phyloP scores from a whole-genome alignment of 2,329 filamentous ascomycete genomes.

The Cercospora nicotianae region DNA sequence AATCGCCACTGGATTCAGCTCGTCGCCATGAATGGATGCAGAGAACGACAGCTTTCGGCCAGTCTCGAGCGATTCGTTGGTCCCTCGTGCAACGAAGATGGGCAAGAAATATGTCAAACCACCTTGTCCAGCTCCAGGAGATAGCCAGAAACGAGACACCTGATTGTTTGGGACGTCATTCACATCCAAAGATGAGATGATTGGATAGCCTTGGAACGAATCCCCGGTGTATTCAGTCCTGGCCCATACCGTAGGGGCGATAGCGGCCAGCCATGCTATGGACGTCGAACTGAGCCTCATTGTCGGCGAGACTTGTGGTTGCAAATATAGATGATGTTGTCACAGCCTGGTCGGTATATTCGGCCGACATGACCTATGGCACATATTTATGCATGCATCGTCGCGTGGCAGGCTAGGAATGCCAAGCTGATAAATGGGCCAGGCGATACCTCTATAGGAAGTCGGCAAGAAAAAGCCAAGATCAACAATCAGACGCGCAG shows the following conservation, averaged over 20 bases:
- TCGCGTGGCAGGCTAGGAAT: slow-evolving; percentile 13
- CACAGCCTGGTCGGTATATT: neutral
- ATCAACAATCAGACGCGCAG: neutral
- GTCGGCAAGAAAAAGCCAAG: slow-evolving; percentile 25
- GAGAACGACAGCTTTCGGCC: slow-evolving; percentile 43
- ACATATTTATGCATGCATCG: slow-evolving; percentile 13
- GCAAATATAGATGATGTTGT: neutral
- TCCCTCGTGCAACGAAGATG: slow-evolving; percentile 42
- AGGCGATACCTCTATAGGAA: slow-evolving; percentile 19
- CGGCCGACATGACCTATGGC: slow-evolving; percentile 2
- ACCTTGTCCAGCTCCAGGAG: slow-evolving; percentile 42
- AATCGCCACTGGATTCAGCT: slow-evolving; percentile 42
- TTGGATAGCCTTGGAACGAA: slow-evolving; percentile 26
- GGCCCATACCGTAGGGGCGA: neutral
- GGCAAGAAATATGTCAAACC: slow-evolving; percentile 42
- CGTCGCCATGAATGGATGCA: slow-evolving; percentile 43
- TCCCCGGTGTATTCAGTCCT: slow-evolving; percentile 27
- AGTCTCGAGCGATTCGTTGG: slow-evolving; percentile 39
- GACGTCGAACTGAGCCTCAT: slow-evolving; percentile 7
- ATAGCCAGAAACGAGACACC: slow-evolving; percentile 42
- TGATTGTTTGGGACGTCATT: slow-evolving; percentile 40
- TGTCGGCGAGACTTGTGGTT: neutral
- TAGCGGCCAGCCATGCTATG: slow-evolving; percentile 1
- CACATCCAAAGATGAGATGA: slow-evolving; percentile 36
- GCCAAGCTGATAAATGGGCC: slow-evolving; percentile 22